Evolutionary conservation across 2,329 filamentous ascomycete species (phyloP).

Genomic region (Colletotrichum graminicola): DNA sequence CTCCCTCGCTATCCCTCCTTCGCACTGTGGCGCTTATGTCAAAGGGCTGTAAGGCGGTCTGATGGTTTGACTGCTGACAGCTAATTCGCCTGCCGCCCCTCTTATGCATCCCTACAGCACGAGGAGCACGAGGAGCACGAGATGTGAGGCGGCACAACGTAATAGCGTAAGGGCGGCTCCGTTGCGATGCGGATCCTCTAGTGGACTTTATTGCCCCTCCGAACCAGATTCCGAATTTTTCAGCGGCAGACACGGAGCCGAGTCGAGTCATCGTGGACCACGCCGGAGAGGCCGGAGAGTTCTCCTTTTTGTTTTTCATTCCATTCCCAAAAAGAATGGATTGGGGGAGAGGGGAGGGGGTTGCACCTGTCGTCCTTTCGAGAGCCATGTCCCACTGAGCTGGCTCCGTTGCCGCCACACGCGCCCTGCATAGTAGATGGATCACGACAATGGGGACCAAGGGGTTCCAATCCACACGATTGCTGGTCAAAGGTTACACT

Average conservation of each 20-base stretch:
- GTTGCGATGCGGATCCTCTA: constrained; percentile 29
- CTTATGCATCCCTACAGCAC: no score
- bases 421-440: neutral
- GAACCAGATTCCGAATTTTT: constrained; percentile 20
- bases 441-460: neutral
- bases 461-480: neutral
- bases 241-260: constrained; percentile 20
- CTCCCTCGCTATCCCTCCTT: constrained; percentile 19
- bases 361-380: neutral
- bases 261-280: neutral
- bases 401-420: constrained; percentile 7
- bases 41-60: constrained; percentile 21
- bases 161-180: constrained; percentile 33
- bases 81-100: neutral
- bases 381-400: neutral
- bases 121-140: neutral
- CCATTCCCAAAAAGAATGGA: neutral
- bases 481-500: no score
- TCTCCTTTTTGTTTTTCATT: neutral
- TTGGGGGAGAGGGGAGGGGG: no score
- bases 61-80: neutral
- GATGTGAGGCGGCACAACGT: constrained; percentile 26
- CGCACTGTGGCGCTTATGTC: constrained; percentile 32
- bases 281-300: neutral
- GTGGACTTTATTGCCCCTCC: constrained; percentile 22